phyloP scores from a whole-genome alignment of 345 rosid species.

The Bruguiera sexangula region DNA sequence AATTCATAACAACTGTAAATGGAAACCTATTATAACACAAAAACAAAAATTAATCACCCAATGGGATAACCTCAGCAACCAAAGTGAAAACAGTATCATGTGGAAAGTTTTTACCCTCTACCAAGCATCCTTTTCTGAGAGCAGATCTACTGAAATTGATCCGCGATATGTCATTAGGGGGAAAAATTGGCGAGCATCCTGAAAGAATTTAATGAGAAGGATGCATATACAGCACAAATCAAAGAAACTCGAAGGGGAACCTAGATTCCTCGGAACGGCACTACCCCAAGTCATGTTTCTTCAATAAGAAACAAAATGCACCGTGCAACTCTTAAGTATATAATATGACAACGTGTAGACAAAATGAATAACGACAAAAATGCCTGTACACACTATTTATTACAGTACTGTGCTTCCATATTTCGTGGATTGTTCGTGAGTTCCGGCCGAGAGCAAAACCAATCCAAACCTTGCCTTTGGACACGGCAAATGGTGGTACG shows the following conservation, averaged over 20 bases:
- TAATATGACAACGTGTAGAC: too few relatives aligned
- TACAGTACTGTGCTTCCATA: too few relatives aligned
- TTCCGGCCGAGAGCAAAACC: not conserved
- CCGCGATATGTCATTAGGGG: slow-evolving; percentile 41
- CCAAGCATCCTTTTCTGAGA: slow-evolving; percentile 41
- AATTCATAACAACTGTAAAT: not conserved
- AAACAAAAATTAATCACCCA: not conserved
- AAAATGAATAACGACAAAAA: too few relatives aligned
- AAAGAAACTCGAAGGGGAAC: not conserved
- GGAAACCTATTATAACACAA: not conserved
- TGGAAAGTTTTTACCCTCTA: slow-evolving; percentile 34
- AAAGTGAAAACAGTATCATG: slow-evolving; percentile 35
- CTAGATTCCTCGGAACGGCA: not conserved
- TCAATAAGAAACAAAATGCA: too few relatives aligned
- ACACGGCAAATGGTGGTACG: too few relatives aligned
- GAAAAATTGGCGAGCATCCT: slow-evolving; percentile 50
- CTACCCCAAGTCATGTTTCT: not conserved
- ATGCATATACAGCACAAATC: not conserved
- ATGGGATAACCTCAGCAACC: not conserved
- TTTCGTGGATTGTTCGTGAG: too few relatives aligned
- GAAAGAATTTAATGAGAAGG: slow-evolving; percentile 23
- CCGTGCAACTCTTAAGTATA: not conserved
- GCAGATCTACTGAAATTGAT: slow-evolving; percentile 40
- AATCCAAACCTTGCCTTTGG: too few relatives aligned
- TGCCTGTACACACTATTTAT: too few relatives aligned